Conservation (phyloP, 257 asterid species). For the Solanum appendiculatum region DNA sequence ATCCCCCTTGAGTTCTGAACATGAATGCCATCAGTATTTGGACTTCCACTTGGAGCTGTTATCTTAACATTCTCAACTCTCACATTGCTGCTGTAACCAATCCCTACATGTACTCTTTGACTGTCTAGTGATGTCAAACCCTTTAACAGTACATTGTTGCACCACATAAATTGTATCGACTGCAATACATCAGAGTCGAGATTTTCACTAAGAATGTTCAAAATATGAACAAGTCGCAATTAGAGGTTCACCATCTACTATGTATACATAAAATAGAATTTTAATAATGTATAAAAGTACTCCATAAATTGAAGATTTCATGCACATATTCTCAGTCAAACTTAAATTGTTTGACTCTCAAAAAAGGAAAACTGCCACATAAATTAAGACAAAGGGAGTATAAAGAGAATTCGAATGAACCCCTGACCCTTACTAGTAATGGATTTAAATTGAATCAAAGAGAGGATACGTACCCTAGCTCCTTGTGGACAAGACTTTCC, state of each 20-base stretch:
- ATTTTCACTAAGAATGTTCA: neutral
- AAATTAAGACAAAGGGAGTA: neutral
- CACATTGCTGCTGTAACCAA: constrained; percentile 1
- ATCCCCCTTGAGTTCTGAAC: neutral
- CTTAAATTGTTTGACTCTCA: too few relatives aligned
- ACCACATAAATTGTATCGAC: constrained; percentile 1
- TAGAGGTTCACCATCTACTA: too few relatives aligned
- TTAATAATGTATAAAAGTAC: too few relatives aligned
- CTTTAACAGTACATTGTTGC: neutral
- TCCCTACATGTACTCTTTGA: neutral
- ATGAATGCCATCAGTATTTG: constrained; percentile 1
- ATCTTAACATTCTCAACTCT: neutral
- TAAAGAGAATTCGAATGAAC: fast-evolving
- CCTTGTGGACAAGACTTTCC: constrained; percentile 44
- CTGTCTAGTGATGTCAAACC: constrained; percentile 1
- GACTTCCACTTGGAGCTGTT: constrained; percentile 2
- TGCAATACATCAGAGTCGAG: neutral
- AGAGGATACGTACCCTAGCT: constrained; percentile 37
- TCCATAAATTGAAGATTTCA: too few relatives aligned
- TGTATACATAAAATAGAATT: too few relatives aligned
- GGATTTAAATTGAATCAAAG: neutral
- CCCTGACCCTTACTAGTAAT: neutral
- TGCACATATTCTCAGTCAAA: too few relatives aligned
- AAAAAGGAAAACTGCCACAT: too few relatives aligned
- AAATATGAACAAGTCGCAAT: too few relatives aligned